Evolutionary conservation across 1,139 yeast genomes (phyloP), one percentile per base, ranked within the genome.

Genomic region (Lodderomyces pseudojiufengensis): DNA sequence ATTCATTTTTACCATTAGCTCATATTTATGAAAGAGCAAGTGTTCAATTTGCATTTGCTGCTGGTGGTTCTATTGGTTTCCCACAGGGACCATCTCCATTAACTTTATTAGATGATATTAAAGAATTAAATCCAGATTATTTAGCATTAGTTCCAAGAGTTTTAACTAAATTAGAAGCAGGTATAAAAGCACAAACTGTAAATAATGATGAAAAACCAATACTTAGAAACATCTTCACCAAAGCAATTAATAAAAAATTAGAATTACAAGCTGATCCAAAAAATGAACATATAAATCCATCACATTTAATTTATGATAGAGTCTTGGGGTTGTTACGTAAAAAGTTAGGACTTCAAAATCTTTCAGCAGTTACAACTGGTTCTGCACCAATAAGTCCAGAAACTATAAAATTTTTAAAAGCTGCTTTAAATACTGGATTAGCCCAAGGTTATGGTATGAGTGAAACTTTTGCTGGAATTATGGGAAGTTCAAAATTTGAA

Each of bases 1-100:
- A 53, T 38, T 42, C 42, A 26, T 52, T 52, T 40, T 50, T 54
- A 26, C 59, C 59, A 5, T 46, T 52, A 43, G 87, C 90, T 1
- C 90, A 83, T 54, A 82, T 83, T 43, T 81, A 74, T 51, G 85
- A 81, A 44, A 52, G 73, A 41, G 57, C 57, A 55, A 52, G 54
- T 24, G 37, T 61, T 24, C 42, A 50, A 10, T 49, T 47, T 31
- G 53, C 54, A 9, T 39, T 59, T 11, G 47, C 59, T 24, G 31
- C 44, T 28, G 70, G 68, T 23, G 45, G 55, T 11, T 54, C 63
- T 8, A 46, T 70, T 28, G 72, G 72, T 4, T 63, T 69, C 52
- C 75, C 76, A 2, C 69, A 60, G 41, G 47, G 52, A 6, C 54
- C 63, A 9, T 52, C 61, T 11, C 70, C 73, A 3, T 47, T 58